Base-by-base conservation (phyloP, 805 yeast species). In the Ogataea minuta region DNA sequence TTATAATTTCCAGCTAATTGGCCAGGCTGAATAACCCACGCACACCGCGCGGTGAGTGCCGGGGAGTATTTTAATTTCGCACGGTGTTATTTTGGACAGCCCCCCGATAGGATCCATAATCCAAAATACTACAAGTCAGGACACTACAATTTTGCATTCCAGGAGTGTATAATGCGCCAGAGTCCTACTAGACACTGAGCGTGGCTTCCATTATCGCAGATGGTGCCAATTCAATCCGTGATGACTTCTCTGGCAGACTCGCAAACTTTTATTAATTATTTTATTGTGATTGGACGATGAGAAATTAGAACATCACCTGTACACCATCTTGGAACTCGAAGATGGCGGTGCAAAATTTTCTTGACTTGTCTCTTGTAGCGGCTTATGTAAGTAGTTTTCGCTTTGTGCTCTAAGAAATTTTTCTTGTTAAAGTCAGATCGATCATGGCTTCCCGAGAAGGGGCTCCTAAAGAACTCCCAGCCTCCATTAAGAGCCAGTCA, bases 401-500 rank as follows among this genome's bases (percentile, higher is more conserved):
- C 24, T 14, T 23, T 14, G 10, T 15, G 15, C 13, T 16, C 23
- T 10, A 27, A 15, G 23, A 33, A 28, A 32, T 39, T 39, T 39
- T 27, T 15, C 16, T 20, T 11, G 12, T 25, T 17, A 17, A 19
- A 20, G 20, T 11, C 34, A 33, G 29, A 37, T 27, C 31, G 19
- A 23, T 21, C 31, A 37, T 37, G 41, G 23, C 36, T n/a, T 31
- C 41, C 26, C 41, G 35, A 30, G 28, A 31, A 37, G 34, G 39
- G 13, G 31, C 48, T 6, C 60, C 60, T 3, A 28, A 39, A 6
- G 45, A 46, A n/a, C 41, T 57, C 20, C 63, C 62, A 2, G 30
- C 46, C 13, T 65, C 67, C 13, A 74, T 48, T 65, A 59, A 77
- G 56, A 74, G 77, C 0, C 78, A 79, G 57, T 76, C 81, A 12